Conservation (phyloP, 805 yeast genomes). For the Barnettozyma populi region DNA sequence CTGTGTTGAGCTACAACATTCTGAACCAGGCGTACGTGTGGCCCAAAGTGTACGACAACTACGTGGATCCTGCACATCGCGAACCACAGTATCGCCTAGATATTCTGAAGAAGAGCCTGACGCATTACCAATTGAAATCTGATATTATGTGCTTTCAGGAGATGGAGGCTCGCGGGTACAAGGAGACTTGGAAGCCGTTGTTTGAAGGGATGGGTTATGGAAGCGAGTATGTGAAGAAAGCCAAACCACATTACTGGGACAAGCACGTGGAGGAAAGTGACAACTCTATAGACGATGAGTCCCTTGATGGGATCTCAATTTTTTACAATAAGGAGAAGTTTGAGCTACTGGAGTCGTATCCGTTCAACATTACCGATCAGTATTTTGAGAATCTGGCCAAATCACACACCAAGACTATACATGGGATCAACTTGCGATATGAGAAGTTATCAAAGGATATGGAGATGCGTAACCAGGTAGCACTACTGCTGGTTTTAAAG, state of each 20-base stretch:
- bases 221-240: conserved; percentile 43
- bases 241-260: conserved; percentile 50
- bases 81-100: conserved; percentile 46
- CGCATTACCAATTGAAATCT: conserved; percentile 31
- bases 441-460: conserved; percentile 17
- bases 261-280: conserved; percentile 20
- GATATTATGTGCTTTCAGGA: conserved; percentile 62
- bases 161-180: conserved; percentile 39
- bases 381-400: conserved; percentile 9
- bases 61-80: conserved; percentile 40
- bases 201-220: conserved; percentile 35
- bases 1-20: conserved; percentile 39
- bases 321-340: conserved; percentile 46
- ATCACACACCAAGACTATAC: conserved; percentile 6
- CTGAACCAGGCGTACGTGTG: conserved; percentile 54
- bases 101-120: conserved; percentile 33
- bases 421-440: conserved; percentile 1
- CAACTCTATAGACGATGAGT: conserved; percentile 25
- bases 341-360: conserved; percentile 31
- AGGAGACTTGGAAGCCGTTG: conserved; percentile 33
- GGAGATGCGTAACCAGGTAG: conserved; percentile 50
- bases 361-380: conserved; percentile 27
- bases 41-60: conserved; percentile 48
- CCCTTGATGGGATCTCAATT: conserved; percentile 56
- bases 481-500: conserved; percentile 41